Base-by-base conservation (phyloP, 225 moss, liverwort and hornwort species). In the Takakia lepidozioides region DNA sequence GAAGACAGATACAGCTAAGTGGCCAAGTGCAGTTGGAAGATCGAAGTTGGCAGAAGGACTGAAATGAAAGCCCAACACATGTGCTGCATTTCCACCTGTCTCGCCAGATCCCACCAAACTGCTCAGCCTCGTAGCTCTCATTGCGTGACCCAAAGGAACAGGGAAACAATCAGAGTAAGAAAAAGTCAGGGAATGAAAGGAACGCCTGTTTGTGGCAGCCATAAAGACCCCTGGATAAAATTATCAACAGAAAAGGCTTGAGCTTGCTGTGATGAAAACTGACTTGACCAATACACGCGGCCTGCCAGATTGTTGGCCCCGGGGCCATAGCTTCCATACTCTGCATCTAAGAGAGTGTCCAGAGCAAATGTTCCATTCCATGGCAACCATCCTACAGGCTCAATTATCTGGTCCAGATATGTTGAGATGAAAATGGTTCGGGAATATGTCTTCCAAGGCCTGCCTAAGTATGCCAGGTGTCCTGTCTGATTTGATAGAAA, bases 401-500 rank as follows among this genome's bases (percentile, higher is more conserved):
- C 30, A 15, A 80, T 45, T 49, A 35, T 22, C 3, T 30, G 25
- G 8, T 59, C 43, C 27, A 80, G 42, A 25, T 48, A 39, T 0
- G 74, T 51, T 46, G 26, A 38, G 29, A 54, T 28, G 54, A 80
- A 80, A 1, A 92, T 48, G n/a, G 85, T 85, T 36, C 87, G 70
- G 2, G 92, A 85, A 56, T 63, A 92, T 2, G 41, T 15, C 61
- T 83, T 92, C 92, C 92, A 92, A 24, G 92, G 92, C 21, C 92
- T 73, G 6, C 92, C 92, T 23, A 87, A 49, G 63, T 58, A 87
- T 1, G 74, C 74, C 9, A 20, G 60, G 46, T 79, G 69, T 23
- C 49, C 23, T 2, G 19, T 49, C 2, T 59, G 74, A 17, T 60
- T 29, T 13, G 53, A 24, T 62, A 27, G 54, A 13, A 52, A 59